Conservation (phyloP, 306 rosid genomes). For the Leucaena leucocephala region DNA sequence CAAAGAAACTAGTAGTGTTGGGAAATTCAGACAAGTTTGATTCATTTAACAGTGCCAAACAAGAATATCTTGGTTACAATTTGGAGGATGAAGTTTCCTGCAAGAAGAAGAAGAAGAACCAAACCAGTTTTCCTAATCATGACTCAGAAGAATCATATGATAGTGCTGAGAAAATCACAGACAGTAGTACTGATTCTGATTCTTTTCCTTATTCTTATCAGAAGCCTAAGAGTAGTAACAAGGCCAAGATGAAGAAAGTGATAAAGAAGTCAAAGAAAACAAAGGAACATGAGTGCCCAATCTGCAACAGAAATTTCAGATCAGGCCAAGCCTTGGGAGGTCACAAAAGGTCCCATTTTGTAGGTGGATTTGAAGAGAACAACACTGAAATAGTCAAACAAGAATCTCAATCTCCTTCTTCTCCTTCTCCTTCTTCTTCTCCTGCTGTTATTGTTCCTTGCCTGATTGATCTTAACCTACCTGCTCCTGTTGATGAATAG, state of each 20-base stretch:
- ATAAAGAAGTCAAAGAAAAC: conserved; percentile 52
- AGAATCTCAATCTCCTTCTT: conserved; percentile 42
- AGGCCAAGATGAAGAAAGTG: conserved; percentile 41
- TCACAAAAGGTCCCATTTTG: conserved; percentile 93
- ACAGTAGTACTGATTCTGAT: conserved; percentile 58
- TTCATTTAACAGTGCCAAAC: conserved; percentile 40
- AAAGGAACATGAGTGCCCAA: conserved; percentile 84
- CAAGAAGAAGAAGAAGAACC: conserved; percentile 31
- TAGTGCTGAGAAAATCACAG: conserved; percentile 68
- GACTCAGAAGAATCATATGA: conserved; percentile 51
- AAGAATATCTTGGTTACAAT: conserved; percentile 45
- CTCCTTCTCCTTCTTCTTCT: conserved; percentile 2
- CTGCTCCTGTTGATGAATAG: conserved; percentile 80
- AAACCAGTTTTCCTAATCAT: conserved; percentile 27
- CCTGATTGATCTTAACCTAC: conserved; percentile 87
- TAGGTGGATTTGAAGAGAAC: conserved; percentile 66
- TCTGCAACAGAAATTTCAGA: conserved; percentile 72
- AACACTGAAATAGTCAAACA: conserved; percentile 55
- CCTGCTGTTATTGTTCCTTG: conserved; percentile 38
- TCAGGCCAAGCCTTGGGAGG: conserved; percentile 99
- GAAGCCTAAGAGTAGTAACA: conserved; percentile 37
- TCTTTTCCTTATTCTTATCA: conserved; percentile 39
- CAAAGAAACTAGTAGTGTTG: conserved; percentile 43
- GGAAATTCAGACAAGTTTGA: conserved; percentile 37
- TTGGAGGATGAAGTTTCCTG: conserved; percentile 27